These are phyloP conservation scores for Ophiocordyceps camponoti-floridani DNA, from an alignment of 2,329 filamentous ascomycete genomes.

Conservation along the genomic window DNA sequence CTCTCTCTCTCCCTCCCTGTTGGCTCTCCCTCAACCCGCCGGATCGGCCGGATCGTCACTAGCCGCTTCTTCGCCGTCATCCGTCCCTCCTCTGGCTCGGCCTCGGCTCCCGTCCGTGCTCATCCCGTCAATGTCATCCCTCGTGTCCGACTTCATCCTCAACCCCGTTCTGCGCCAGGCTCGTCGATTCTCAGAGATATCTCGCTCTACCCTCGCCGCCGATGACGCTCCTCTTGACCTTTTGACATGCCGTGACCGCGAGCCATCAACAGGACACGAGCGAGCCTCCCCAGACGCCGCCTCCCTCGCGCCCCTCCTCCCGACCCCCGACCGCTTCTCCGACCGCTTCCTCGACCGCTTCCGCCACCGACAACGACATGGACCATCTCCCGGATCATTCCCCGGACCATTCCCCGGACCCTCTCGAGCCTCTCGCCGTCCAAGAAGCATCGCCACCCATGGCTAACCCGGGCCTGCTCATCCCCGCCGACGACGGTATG, in stretches of 20 bases:
- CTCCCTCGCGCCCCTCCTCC: slow-evolving; percentile 8
- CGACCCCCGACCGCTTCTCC: slow-evolving; percentile 14
- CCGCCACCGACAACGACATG: slow-evolving; percentile 4
- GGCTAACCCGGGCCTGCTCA: slow-evolving; percentile 9
- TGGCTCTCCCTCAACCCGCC: neutral
- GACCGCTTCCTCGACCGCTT: slow-evolving; percentile 15
- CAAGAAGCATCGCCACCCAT: slow-evolving; percentile 12
- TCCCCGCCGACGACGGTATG: slow-evolving; percentile 73
- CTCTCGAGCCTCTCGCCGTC: slow-evolving; percentile 9
- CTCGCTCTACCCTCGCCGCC: slow-evolving; percentile 18
- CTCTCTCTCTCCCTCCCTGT: neutral
- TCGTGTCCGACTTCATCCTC: slow-evolving; percentile 47
- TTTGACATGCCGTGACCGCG: too few relatives aligned
- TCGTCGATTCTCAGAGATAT: slow-evolving; percentile 40
- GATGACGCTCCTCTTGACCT: too few relatives aligned
- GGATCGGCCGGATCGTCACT: neutral
- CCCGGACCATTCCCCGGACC: too few relatives aligned
- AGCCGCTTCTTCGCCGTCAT: neutral
- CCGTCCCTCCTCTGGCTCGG: neutral
- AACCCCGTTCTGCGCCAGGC: slow-evolving; percentile 49
- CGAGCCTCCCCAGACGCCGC: slow-evolving; percentile 7
- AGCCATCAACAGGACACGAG: slow-evolving; percentile 1
- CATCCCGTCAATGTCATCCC: slow-evolving; percentile 34
- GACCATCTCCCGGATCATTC: too few relatives aligned
- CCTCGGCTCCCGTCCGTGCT: neutral